Percentiles rank a stretch among this genome's conserved stretches.
Evolutionary conservation across 164 flowering plant species (phyloP).

Genomic region (Magnolia officinalis): DNA sequence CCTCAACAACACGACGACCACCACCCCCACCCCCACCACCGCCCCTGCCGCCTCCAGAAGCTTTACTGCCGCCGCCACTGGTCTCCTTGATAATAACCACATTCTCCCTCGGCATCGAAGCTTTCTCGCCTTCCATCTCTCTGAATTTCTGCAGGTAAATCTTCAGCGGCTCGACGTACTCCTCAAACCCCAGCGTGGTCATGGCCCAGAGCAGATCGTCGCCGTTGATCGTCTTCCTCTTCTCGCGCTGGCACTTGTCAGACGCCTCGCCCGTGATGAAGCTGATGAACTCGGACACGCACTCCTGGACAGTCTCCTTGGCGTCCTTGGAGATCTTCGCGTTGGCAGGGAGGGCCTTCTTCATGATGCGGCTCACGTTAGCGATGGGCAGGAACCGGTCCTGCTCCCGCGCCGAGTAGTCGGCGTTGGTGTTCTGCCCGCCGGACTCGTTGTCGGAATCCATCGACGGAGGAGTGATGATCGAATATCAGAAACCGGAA

Average conservation of each 20-base stretch:
- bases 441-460: slow-evolving; percentile 58
- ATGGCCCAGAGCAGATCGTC: slow-evolving; percentile 66
- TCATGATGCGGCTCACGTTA: slow-evolving; percentile 64
- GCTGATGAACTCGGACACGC: slow-evolving; percentile 67
- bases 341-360: slow-evolving; percentile 53
- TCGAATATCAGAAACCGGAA: no score
- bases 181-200: slow-evolving; percentile 62
- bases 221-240: slow-evolving; percentile 61
- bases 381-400: slow-evolving; percentile 59
- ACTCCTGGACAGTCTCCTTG: slow-evolving; percentile 63
- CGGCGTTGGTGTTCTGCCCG: slow-evolving; percentile 18
- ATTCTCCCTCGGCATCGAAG: slow-evolving; percentile 22
- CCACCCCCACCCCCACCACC: slow-evolving; percentile 22
- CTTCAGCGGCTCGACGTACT: slow-evolving; percentile 56
- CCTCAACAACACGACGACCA: neutral
- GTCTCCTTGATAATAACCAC: slow-evolving; percentile 5
- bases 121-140: slow-evolving; percentile 51
- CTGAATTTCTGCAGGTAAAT: slow-evolving; percentile 45
- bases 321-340: slow-evolving; percentile 67
- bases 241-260: slow-evolving; percentile 62
- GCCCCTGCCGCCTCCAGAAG: slow-evolving; percentile 1
- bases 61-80: slow-evolving; percentile 14
- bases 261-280: slow-evolving; percentile 63
- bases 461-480: slow-evolving; percentile 16
- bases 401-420: slow-evolving; percentile 46